Conservation (phyloP, 2,329 filamentous ascomycete genomes). For the Paraphoma chrysanthemicola region DNA sequence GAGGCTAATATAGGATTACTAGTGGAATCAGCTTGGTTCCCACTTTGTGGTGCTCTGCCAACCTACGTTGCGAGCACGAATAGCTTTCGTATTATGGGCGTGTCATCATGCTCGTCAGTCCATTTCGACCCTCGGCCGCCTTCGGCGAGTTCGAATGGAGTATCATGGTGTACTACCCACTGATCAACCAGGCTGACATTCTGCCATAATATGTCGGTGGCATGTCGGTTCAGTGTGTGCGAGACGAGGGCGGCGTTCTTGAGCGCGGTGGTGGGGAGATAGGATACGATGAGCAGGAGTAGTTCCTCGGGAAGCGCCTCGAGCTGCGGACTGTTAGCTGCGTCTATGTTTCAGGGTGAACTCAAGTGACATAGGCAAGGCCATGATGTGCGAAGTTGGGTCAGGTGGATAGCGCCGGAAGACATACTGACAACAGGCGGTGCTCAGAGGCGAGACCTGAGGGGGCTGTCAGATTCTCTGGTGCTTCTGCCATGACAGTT, state of each 20-base stretch:
- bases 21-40: conserved; percentile 13
- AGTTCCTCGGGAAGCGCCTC: conserved; percentile 52
- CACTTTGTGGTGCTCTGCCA: background rate
- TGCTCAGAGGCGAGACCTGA: background rate
- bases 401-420: conserved; percentile 1
- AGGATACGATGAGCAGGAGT: conserved; percentile 47
- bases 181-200: conserved; percentile 51
- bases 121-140: conserved; percentile 20
- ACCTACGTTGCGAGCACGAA: conserved; percentile 49
- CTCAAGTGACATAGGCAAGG: background rate
- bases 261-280: conserved; percentile 41
- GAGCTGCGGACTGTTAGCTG: conserved; percentile 18
- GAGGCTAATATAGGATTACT: conserved; percentile 51
- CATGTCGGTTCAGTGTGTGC: conserved; percentile 43
- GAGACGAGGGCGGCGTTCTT: conserved; percentile 43
- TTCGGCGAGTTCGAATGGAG: conserved; percentile 14
- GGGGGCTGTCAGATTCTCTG: background rate
- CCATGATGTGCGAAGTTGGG: background rate
- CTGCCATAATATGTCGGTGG: conserved; percentile 50
- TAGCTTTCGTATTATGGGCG: conserved; percentile 52
- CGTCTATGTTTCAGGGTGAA: background rate
- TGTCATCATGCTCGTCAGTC: conserved; percentile 48
- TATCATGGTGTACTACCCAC: conserved; percentile 34
- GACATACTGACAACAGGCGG: conserved; percentile 1
- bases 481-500: background rate